These are phyloP conservation scores for Alternaria incomplexa DNA, from an alignment of 2,329 filamentous ascomycete genomes.

Conservation along the genomic window DNA sequence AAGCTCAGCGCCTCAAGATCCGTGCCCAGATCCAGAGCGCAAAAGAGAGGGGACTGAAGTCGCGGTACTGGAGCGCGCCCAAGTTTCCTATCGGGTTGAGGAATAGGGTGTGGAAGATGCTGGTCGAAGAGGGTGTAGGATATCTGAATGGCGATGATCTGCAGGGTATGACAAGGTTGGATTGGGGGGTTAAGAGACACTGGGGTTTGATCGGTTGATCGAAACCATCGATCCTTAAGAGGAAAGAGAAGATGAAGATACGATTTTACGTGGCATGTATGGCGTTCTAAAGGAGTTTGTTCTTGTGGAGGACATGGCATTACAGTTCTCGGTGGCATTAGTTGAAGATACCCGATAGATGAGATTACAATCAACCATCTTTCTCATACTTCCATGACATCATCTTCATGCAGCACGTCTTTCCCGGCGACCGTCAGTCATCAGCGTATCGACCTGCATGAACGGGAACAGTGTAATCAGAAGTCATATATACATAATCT, in stretches of 20 bases:
- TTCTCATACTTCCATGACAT: not conserved
- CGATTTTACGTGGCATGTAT: not conserved
- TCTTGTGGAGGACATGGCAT: not conserved
- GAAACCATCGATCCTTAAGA: not conserved
- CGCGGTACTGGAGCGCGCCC: conserved; percentile 64
- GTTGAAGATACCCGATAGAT: conserved; percentile 1
- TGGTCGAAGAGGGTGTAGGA: conserved; percentile 62
- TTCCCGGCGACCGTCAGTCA: not conserved
- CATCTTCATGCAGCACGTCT: not conserved
- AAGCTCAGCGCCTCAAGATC: conserved; percentile 54
- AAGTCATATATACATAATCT: conserved; percentile 1
- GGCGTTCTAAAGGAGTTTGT: not conserved
- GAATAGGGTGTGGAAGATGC: conserved; percentile 61
- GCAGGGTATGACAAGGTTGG: conserved; percentile 53
- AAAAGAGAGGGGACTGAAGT: conserved; percentile 59
- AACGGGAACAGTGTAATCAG: not conserved
- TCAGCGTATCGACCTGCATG: not conserved
- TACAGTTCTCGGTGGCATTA: not conserved
- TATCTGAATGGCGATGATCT: conserved; percentile 66
- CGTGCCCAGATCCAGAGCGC: conserved; percentile 60
- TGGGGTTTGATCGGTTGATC: conserved; percentile 28
- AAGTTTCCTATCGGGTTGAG: conserved; percentile 61
- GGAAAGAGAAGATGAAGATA: not conserved
- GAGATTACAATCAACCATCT: not conserved
- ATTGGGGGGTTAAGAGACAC: conserved; percentile 52